Base-by-base conservation (phyloP, 371 early-diverging fungal species). In the Saksenaea oblongispora region DNA sequence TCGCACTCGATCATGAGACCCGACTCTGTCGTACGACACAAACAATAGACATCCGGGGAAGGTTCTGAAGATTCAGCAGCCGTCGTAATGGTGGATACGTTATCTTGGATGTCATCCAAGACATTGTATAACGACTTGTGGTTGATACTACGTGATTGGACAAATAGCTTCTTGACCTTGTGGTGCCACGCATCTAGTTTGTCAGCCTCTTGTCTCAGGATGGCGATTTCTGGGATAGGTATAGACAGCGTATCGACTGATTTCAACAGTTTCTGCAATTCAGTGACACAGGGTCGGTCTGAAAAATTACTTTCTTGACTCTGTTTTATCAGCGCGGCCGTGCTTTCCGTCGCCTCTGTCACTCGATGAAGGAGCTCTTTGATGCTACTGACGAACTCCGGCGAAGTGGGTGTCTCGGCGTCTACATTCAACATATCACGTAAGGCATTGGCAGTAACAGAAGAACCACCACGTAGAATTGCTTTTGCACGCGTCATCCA, bases 1-100 rank as follows among this genome's bases (percentile, higher is more conserved):
- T 89, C 91, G 66, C 95, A 94, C 65, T 89, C 88, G 36, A 92
- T 84, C 92, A 93, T 93, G 62, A 84, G 72, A 7, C 88, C 90
- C 27, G 79, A 69, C 39, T 90, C 87, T 0, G 81, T 69, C 42
- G 76, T 73, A 61, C 89, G 75, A 63, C 87, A 91, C 14, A 91
- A 61, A 56, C 92, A 91, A 54, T 81, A 88, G 0, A 67, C 56
- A 1, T 69, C 73, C 1, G 54, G 18, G 31, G 34, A 17, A 7
- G 57, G 57, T 2, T 37, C 36, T 2, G 57, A 9, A 18, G 62
- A 22, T 2, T 34, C 4, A 26, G 57, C 57, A 11, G 51, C 56
- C 3, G 41, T 41, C n/a, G 64, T 68, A 34, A 68, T 68, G 5
- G 60, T 63, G 44, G 34, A 28, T 13, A 63, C 64, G 41, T 60